Conservation (phyloP, 1,284 basidiomycete species). For the Apiotrichum akiyoshidainum region DNA sequence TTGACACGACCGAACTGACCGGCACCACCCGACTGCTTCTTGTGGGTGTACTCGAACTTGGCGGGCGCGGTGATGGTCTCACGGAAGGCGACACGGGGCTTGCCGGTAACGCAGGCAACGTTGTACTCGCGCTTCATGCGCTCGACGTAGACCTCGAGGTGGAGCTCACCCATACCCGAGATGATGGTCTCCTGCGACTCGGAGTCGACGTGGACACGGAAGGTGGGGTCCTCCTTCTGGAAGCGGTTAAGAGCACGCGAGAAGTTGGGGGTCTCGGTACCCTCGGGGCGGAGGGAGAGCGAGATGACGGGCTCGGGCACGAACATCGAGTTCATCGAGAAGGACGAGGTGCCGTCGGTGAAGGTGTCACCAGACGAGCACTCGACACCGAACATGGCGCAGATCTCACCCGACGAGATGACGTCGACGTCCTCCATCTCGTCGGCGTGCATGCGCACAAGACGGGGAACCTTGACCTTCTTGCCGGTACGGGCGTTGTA, state of each 20-base stretch:
- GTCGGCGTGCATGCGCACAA: constrained; percentile 97
- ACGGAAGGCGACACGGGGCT: constrained; percentile 94
- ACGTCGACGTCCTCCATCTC: constrained; percentile 99
- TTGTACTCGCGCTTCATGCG: constrained; percentile 98
- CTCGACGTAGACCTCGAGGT: constrained; percentile 98
- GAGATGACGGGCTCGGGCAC: constrained; percentile 99
- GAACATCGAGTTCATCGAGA: constrained; percentile 96
- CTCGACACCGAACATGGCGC: constrained; percentile 98
- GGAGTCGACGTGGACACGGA: constrained; percentile 91
- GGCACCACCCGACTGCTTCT: constrained; percentile 97
- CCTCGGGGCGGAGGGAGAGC: constrained; percentile 85
- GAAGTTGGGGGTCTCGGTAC: constrained; percentile 91
- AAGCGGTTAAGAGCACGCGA: constrained; percentile 95
- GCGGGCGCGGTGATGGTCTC: constrained; percentile 84
- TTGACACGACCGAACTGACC: constrained; percentile 95
- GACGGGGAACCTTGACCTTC: constrained; percentile 94
- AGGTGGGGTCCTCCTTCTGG: constrained; percentile 99
- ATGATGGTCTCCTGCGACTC: constrained; percentile 99
- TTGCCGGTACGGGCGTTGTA: constrained; percentile 95
- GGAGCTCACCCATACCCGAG: constrained; percentile 98
- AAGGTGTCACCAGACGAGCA: constrained; percentile 99
- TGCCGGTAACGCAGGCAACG: constrained; percentile 88
- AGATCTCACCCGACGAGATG: constrained; percentile 98
- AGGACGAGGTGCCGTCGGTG: constrained; percentile 81
- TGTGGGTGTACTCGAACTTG: constrained; percentile 90